Percentiles rank a stretch among this genome's conserved stretches.
These are phyloP conservation scores for Yamadazyma takamatsuzukensis DNA, from an alignment of 805 yeast species.

Conservation along the genomic window DNA sequence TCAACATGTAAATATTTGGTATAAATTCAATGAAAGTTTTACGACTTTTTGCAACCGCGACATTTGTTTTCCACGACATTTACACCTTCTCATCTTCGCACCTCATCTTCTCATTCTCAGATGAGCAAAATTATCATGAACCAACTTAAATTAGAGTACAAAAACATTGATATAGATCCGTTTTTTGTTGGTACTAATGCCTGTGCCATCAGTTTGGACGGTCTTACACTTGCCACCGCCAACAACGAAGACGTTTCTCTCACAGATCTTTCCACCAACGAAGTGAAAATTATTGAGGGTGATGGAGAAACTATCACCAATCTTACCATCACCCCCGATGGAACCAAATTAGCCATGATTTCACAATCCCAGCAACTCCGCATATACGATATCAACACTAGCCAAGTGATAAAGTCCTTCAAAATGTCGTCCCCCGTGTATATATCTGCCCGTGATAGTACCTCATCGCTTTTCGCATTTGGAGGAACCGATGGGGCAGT, in stretches of 20 bases:
- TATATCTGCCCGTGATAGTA: slow-evolving; percentile 69
- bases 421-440: slow-evolving; percentile 78
- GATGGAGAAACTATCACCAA: slow-evolving; percentile 82
- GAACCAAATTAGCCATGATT: slow-evolving; percentile 60
- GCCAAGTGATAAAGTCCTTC: slow-evolving; percentile 43
- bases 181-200: slow-evolving; percentile 83
- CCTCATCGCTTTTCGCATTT: slow-evolving; percentile 83
- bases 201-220: slow-evolving; percentile 64
- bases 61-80: too few species aligned
- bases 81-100: slow-evolving; percentile 4
- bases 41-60: too few species aligned
- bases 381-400: slow-evolving; percentile 49
- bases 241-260: slow-evolving; percentile 73
- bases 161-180: slow-evolving; percentile 60
- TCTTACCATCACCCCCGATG: slow-evolving; percentile 74
- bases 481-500: slow-evolving; percentile 95
- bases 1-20: not conserved
- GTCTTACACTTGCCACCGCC: slow-evolving; percentile 70
- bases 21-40: not conserved
- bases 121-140: too few species aligned
- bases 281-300: slow-evolving; percentile 65
- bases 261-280: slow-evolving; percentile 58
- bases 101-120: slow-evolving; percentile 3
- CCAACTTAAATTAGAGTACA: slow-evolving; percentile 41
- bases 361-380: slow-evolving; percentile 83